A percentile compares a stretch with the other conserved stretches of the same genome.
phyloP scores from a whole-genome alignment of 2,329 filamentous ascomycete species.

The Phaeosphaeriaceae sp. region DNA sequence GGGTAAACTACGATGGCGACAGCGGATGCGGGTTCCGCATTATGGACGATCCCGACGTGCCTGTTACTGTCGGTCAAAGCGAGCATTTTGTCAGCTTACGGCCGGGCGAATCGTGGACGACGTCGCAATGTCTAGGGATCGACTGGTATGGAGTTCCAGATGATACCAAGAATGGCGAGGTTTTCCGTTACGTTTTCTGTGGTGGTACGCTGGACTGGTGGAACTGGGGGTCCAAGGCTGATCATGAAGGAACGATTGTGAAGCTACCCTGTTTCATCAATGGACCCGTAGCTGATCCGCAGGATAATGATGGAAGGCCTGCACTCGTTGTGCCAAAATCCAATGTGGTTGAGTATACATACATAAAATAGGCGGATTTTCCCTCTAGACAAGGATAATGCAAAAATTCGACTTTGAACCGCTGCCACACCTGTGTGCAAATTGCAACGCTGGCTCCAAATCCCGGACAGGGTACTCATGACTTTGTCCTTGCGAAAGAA shows the following conservation, averaged over 20 bases:
- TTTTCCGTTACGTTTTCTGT: slow-evolving; percentile 3
- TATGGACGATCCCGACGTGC: slow-evolving; percentile 7
- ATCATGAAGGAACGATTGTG: slow-evolving; percentile 7
- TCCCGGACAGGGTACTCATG: no score
- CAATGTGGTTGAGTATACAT: slow-evolving; percentile 5
- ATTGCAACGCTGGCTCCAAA: neutral
- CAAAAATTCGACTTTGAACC: neutral
- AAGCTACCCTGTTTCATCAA: slow-evolving; percentile 7
- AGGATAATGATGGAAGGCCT: slow-evolving; percentile 8
- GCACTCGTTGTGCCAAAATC: slow-evolving; percentile 3
- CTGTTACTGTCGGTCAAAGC: slow-evolving; percentile 4
- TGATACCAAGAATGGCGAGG: slow-evolving; percentile 4
- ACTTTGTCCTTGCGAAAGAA: no score
- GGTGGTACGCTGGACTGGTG: slow-evolving; percentile 8
- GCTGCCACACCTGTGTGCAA: neutral
- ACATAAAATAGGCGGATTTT: neutral
- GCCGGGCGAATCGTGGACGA: slow-evolving; percentile 12
- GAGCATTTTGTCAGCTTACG: slow-evolving; percentile 5
- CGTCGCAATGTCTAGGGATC: slow-evolving; percentile 1
- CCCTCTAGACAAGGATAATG: neutral
- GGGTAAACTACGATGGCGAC: slow-evolving; percentile 4
- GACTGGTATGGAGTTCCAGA: slow-evolving; percentile 7
- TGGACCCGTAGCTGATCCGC: slow-evolving; percentile 6
- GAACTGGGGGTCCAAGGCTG: slow-evolving; percentile 7
- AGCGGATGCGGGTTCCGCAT: slow-evolving; percentile 3